Evolutionary conservation across 305 asterid species (phyloP), one percentile per base, ranked within the genome.

Genomic region (Fraxinus angustifolia): DNA sequence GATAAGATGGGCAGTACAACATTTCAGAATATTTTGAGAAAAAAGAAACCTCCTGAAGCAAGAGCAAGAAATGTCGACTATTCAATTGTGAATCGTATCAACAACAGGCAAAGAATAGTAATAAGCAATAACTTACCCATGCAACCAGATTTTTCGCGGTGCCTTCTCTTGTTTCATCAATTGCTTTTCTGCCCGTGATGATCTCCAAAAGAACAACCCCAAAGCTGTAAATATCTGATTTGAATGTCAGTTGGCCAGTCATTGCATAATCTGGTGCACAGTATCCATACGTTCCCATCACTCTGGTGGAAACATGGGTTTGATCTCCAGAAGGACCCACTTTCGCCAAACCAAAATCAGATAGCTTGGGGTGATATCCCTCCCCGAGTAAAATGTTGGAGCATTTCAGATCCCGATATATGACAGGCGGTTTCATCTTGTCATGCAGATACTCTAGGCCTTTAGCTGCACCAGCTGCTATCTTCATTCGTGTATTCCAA

Each of bases 311-410:
- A 28, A 65, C 73, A 0, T 65, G 73, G 0, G 73, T 65, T 28
- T 65, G 73, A 73, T 73, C 77, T 73, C 50, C 77, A 34, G 77
- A 73, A 19, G 77, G 53, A 34, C 77, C 77, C 50, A 73, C 77
- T 73, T 73, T 73, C 5, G 77, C 45, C 77, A 73, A 38, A n/a
- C 77, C 77, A 38, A 73, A 73, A 38, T 73, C 77, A 34, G 77
- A 73, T 19, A 73, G 30, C 77, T 33, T 65, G 33, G 73, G 73
- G 3, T 65, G 73, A 28, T 65, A 65, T 65, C 35, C 73, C 73
- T 65, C 73, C 17, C 73, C 73, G 8, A 65, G 73, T 35, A 65
- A 65, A 28, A 65, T 65, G 73, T 65, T 65, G 17, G 77, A 34
- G 53, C 77, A 73, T 73, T 73, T 73, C 77, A 73, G 28, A 73